phyloP scores from a whole-genome alignment of 139 green algal species.

The Tetratostichococcus sp. region DNA sequence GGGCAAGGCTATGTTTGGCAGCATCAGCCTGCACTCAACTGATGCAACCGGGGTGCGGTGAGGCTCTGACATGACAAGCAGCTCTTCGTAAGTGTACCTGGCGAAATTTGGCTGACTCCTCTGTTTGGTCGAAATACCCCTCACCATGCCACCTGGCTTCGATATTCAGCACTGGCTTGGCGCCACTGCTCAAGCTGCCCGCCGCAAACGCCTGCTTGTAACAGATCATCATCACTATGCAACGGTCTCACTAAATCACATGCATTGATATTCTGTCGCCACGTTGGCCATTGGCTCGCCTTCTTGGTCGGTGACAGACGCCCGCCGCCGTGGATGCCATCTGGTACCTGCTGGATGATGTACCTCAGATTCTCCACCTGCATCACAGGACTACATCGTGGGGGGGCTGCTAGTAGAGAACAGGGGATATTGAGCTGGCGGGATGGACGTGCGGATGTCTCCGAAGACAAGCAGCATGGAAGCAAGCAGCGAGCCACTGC shows the following conservation, averaged over 20 bases:
- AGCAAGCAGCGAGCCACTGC: background rate
- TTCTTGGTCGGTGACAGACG: background rate
- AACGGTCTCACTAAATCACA: no score
- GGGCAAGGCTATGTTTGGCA: no score
- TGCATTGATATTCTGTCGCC: no score
- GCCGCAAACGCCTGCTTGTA: slow-evolving; percentile 7
- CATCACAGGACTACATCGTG: no score
- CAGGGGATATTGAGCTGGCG: no score
- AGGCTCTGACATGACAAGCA: no score
- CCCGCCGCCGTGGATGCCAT: slow-evolving; percentile 34
- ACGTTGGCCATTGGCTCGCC: no score
- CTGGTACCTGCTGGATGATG: slow-evolving; percentile 50
- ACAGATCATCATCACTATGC: background rate
- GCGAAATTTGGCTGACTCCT: slow-evolving; percentile 50
- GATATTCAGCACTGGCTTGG: slow-evolving; percentile 16
- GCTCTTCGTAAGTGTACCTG: slow-evolving; percentile 21
- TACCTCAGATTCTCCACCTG: slow-evolving; percentile 58
- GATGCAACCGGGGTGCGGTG: no score
- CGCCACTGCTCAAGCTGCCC: background rate
- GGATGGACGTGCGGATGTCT: no score
- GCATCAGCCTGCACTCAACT: background rate
- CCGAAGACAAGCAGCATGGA: no score
- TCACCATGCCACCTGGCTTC: background rate
- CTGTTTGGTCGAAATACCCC: slow-evolving; percentile 51
- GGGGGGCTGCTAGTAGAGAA: no score